Evolutionary conservation across 805 yeast genomes (phyloP), one percentile per base, ranked within the genome.

Genomic region (Ogataea parapolymorpha): DNA sequence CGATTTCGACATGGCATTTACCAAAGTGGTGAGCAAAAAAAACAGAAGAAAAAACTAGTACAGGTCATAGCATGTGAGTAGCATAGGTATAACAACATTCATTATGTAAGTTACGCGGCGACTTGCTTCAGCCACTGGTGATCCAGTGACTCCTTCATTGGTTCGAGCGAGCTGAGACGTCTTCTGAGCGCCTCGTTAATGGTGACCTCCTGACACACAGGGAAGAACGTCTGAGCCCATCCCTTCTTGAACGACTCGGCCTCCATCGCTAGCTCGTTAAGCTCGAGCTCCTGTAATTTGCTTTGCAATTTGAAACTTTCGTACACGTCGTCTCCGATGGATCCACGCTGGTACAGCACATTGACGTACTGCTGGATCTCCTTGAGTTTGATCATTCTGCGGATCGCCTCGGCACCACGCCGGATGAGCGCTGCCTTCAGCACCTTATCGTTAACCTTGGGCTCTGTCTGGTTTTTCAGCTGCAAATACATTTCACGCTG

Each of bases 111-210:
- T 14, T 40, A 39, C 15, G 49, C 42, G 28, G 51, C 31, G 32
- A 55, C 42, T 12, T 54, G 60, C 22, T 55, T 48, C 14, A 57
- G 28, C 68, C 69, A 66, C 35, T 59, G 54, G 5, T 55, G 55
- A 37, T 61, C 44, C 16, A 66, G 44, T 5, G 52, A 49, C 11
- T 56, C 50, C 42, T 65, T 70, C 53, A 79, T 68, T 26, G 62
- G 63, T 16, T 66, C 75, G 55, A 81, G 62, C 4, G 75, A 64
- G 30, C 56, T 51, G 26, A 77, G 55, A 56, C 97, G 82, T 70
- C 93, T 80, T 64, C 91, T 77, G 39, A 91, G 70, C 1, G 96
- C 96, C 65, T 85, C 91, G 60, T 91, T 93, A 64, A 89, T 85
- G 48, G 95, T 87, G 37, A 91, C 82, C 59, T 93, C 97, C 60